Conservation (phyloP, 2,329 filamentous ascomycete species). For the Sclerotinia trifoliorum region DNA sequence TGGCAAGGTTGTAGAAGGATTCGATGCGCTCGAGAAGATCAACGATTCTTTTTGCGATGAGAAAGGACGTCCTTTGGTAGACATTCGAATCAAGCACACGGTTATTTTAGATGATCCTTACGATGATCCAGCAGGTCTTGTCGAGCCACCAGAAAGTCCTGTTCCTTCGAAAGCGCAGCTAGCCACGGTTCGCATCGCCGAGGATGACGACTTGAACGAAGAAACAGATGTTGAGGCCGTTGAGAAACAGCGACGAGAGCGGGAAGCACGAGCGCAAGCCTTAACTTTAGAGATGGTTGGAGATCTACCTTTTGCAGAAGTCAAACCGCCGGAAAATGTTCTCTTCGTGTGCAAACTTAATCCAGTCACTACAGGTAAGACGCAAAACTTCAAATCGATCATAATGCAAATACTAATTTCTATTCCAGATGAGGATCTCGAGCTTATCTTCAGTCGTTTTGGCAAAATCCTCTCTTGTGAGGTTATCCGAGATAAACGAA, state of each 20-base stretch:
- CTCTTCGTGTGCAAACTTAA: constrained; percentile 99
- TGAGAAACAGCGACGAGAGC: constrained; percentile 78
- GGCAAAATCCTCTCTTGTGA: constrained; percentile 94
- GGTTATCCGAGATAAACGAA: constrained; percentile 90
- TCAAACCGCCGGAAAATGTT: constrained; percentile 95
- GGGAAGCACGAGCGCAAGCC: constrained; percentile 90
- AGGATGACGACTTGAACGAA: constrained; percentile 79
- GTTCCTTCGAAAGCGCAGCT: constrained; percentile 80
- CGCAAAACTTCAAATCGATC: too few relatives aligned
- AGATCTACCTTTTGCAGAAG: constrained; percentile 93
- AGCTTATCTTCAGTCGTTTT: constrained; percentile 95
- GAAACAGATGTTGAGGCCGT: constrained; percentile 73
- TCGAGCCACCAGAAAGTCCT: constrained; percentile 77
- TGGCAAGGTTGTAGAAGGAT: constrained; percentile 92
- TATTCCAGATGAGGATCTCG: constrained; percentile 74
- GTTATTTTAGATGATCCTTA: constrained; percentile 91
- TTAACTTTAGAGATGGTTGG: constrained; percentile 97
- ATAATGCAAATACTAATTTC: constrained; percentile 21
- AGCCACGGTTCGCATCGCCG: constrained; percentile 85
- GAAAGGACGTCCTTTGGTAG: constrained; percentile 81
- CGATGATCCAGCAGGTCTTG: constrained; percentile 73
- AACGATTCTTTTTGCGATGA: constrained; percentile 87
- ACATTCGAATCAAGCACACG: constrained; percentile 92
- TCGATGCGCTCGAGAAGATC: constrained; percentile 90
- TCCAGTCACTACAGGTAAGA: constrained; percentile 74